phyloP scores from a whole-genome alignment of 495 filamentous ascomycete genomes.

The Neurospora sp. region DNA sequence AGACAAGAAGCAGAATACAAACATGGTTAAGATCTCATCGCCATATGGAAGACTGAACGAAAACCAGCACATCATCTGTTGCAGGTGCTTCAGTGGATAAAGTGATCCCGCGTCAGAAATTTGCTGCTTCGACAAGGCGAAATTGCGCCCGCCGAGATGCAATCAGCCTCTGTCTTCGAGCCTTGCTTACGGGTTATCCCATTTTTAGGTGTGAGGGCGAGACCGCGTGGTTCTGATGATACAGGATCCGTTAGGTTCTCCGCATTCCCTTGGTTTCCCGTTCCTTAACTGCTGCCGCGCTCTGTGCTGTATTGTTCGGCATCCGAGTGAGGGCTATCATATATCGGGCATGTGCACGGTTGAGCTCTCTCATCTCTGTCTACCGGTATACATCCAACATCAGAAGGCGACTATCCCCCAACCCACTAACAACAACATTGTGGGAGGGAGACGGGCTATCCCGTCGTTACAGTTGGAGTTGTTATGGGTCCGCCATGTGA shows the following conservation, averaged over 20 bases:
- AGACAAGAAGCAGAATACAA: background rate
- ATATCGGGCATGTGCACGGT: background rate
- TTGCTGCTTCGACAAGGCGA: background rate
- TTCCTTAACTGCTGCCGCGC: background rate
- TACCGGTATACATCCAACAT: background rate
- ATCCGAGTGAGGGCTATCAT: background rate
- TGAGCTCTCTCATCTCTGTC: background rate
- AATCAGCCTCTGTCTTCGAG: background rate
- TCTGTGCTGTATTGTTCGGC: background rate
- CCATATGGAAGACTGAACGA: background rate
- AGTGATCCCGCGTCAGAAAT: background rate
- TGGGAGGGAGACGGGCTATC: background rate
- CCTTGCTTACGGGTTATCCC: background rate
- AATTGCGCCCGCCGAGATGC: background rate
- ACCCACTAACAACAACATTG: background rate
- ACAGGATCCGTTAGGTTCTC: background rate
- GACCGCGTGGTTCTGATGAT: background rate
- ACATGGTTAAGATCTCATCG: background rate
- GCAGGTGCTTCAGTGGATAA: background rate
- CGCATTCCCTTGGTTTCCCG: background rate
- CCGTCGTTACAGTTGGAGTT: background rate
- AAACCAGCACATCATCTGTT: background rate
- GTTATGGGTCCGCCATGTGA: background rate
- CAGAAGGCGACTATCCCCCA: background rate
- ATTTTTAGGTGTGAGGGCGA: background rate